These are phyloP conservation scores for Candida michaelii DNA, from an alignment of 805 yeast genomes.

Conservation along the genomic window DNA sequence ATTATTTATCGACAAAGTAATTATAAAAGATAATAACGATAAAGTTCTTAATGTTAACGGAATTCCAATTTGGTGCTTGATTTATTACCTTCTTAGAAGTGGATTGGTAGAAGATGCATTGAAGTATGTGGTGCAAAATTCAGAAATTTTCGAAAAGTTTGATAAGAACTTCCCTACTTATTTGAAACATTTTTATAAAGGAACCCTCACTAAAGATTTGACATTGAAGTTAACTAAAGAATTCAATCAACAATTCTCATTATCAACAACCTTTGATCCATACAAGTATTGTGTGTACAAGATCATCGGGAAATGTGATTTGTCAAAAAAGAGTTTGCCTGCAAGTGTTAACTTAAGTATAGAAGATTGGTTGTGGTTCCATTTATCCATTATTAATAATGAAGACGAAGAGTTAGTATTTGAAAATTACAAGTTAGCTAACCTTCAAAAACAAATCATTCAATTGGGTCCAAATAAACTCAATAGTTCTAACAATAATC, in stretches of 20 bases:
- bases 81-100: conserved; percentile 81
- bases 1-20: conserved; percentile 48
- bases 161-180: conserved; percentile 83
- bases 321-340: conserved; percentile 65
- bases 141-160: conserved; percentile 74
- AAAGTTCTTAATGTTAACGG: conserved; percentile 61
- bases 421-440: conserved; percentile 70
- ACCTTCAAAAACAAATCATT: conserved; percentile 69
- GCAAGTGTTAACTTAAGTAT: conserved; percentile 69
- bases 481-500: conserved; percentile 61
- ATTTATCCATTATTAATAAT: conserved; percentile 71
- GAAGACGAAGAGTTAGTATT: conserved; percentile 50
- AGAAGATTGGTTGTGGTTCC: conserved; percentile 98
- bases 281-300: conserved; percentile 88
- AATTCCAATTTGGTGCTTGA: conserved; percentile 89
- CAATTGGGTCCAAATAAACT: conserved; percentile 75
- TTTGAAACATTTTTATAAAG: conserved; percentile 61
- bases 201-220: conserved; percentile 63
- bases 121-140: conserved; percentile 60
- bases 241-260: conserved; percentile 79
- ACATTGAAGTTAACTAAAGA: conserved; percentile 72
- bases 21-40: conserved; percentile 30
- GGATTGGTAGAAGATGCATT: conserved; percentile 82
- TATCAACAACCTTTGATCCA: conserved; percentile 67
- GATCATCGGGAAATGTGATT: conserved; percentile 85